Conservation (phyloP, 2,329 filamentous ascomycete genomes). For the Cryphonectria nitschkei region DNA sequence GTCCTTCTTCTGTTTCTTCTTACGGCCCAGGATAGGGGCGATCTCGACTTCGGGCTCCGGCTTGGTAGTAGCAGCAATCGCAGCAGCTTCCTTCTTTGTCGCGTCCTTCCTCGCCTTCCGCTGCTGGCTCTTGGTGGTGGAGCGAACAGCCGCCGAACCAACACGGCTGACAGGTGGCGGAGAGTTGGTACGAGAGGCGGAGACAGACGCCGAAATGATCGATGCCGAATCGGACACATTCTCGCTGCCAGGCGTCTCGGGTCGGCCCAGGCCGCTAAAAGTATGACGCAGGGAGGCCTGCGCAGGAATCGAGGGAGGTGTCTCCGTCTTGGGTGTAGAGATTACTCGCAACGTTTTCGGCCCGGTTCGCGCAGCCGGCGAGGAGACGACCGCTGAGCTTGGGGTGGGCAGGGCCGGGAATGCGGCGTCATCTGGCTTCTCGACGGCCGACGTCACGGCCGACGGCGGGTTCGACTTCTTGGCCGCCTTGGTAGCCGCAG, state of each 20-base stretch:
- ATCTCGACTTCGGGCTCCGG: conserved; percentile 59
- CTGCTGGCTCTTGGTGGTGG: conserved; percentile 77
- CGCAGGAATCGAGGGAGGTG: conserved; percentile 43
- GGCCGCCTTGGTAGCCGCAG: conserved; percentile 48
- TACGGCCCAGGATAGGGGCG: conserved; percentile 76
- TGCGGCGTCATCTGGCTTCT: conserved; percentile 44
- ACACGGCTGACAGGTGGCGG: conserved; percentile 65
- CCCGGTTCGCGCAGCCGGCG: conserved; percentile 52
- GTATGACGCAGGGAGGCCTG: conserved; percentile 51
- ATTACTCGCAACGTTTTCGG: conserved; percentile 73
- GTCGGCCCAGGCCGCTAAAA: conserved; percentile 50
- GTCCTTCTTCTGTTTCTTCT: conserved; percentile 86
- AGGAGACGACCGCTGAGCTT: conserved; percentile 53
- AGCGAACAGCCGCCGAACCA: conserved; percentile 69
- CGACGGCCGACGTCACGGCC: conserved; percentile 35
- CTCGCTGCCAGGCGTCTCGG: conserved; percentile 72
- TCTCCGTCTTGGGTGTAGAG: conserved; percentile 66
- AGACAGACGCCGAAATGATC: conserved; percentile 71
- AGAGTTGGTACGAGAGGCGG: conserved; percentile 69
- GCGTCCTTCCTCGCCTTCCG: conserved; percentile 75
- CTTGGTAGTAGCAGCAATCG: conserved; percentile 52
- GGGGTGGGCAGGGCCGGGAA: conserved; percentile 57
- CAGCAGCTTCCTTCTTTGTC: conserved; percentile 64
- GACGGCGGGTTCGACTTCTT: conserved; percentile 40
- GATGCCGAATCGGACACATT: conserved; percentile 77